Evolutionary conservation across 306 rosid species (phyloP).

Genomic region (Sindora glabra): DNA sequence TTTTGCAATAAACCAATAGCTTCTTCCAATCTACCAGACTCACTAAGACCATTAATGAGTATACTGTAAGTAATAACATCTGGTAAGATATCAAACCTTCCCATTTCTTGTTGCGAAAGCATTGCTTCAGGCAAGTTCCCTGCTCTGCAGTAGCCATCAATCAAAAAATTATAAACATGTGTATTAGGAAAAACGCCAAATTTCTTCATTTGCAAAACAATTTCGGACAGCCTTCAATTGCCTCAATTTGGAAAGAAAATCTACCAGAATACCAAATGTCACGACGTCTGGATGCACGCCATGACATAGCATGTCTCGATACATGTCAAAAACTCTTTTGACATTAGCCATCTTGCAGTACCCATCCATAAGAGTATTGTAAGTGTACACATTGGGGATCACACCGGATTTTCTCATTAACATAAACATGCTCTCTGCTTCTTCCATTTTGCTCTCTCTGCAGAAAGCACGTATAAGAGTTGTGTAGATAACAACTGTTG

Average conservation of each 20-base stretch:
- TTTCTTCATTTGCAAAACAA: slow-evolving; percentile 40
- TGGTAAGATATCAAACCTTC: slow-evolving; percentile 19
- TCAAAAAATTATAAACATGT: slow-evolving; percentile 49
- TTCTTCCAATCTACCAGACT: slow-evolving; percentile 34
- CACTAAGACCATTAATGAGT: slow-evolving; percentile 49
- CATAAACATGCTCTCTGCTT: slow-evolving; percentile 38
- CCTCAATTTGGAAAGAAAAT: slow-evolving; percentile 48
- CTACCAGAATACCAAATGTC: slow-evolving; percentile 43
- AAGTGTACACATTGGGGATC: slow-evolving; percentile 51
- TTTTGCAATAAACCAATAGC: slow-evolving; percentile 34
- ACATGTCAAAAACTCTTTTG: slow-evolving; percentile 32
- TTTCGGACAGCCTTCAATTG: slow-evolving; percentile 33
- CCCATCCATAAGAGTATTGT: slow-evolving; percentile 62
- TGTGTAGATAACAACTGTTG: slow-evolving; percentile 45
- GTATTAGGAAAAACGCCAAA: slow-evolving; percentile 48
- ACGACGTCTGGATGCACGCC: slow-evolving; percentile 55
- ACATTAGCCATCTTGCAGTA: slow-evolving; percentile 44
- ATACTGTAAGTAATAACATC: slow-evolving; percentile 58
- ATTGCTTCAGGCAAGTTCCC: slow-evolving; percentile 40
- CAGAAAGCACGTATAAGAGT: slow-evolving; percentile 44
- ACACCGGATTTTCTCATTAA: slow-evolving; percentile 41
- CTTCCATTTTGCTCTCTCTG: slow-evolving; percentile 33
- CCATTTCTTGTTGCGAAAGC: slow-evolving; percentile 42
- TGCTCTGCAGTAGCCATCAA: slow-evolving; percentile 47
- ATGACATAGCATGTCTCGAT: slow-evolving; percentile 23